phyloP scores from a whole-genome alignment of 495 filamentous ascomycete species.

The Pseudevernia furfuracea region DNA sequence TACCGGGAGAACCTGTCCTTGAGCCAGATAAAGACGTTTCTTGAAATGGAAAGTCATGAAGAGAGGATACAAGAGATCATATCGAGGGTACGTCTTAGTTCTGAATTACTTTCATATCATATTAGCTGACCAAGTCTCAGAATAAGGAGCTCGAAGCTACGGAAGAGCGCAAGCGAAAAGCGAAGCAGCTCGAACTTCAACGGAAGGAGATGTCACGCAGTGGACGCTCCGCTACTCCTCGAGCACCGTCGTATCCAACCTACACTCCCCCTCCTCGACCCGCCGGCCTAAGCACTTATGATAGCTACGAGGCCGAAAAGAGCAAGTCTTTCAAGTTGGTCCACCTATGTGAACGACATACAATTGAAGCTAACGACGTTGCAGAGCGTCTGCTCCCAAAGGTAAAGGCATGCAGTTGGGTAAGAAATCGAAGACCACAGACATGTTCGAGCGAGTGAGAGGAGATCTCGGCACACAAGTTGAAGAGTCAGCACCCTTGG shows the following conservation, averaged over 20 bases:
- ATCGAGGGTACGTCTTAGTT: conserved; percentile 56
- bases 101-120: background rate
- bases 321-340: conserved; percentile 76
- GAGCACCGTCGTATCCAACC: conserved; percentile 74
- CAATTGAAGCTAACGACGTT: conserved; percentile 17
- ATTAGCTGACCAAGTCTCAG: conserved; percentile 38
- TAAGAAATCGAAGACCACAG: conserved; percentile 93
- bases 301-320: conserved; percentile 92
- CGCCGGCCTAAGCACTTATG: conserved; percentile 70
- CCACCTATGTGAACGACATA: background rate
- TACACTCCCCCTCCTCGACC: conserved; percentile 77
- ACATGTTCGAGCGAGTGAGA: conserved; percentile 93
- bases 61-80: conserved; percentile 98
- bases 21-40: conserved; percentile 93
- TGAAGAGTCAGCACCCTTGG: conserved; percentile 69
- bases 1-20: conserved; percentile 94
- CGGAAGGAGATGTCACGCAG: conserved; percentile 77
- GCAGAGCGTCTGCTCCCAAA: conserved; percentile 59
- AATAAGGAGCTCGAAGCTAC: conserved; percentile 98
- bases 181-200: conserved; percentile 96
- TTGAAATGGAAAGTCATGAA: conserved; percentile 99
- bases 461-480: conserved; percentile 73
- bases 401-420: conserved; percentile 98
- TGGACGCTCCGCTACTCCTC: conserved; percentile 49
- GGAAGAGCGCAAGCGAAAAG: conserved; percentile 95